A percentile compares a stretch with the other conserved stretches of the same genome.
Evolutionary conservation across 345 rosid species (phyloP).

Genomic region (Jatropha curcas): DNA sequence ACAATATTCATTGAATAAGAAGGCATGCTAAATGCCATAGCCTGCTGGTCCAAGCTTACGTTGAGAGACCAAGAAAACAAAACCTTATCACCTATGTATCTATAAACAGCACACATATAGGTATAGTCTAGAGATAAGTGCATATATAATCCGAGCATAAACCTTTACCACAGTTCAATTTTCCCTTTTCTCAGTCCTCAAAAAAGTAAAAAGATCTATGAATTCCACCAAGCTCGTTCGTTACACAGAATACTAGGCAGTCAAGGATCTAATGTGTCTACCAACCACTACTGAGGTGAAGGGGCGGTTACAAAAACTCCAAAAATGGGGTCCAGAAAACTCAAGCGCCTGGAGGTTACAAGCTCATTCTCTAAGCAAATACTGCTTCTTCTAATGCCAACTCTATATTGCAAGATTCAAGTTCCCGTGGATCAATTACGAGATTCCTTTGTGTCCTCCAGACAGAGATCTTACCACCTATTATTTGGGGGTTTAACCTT

Average conservation of each 20-base stretch:
- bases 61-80: no score
- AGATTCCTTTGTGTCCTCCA: background rate
- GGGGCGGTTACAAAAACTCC: constrained; percentile 15
- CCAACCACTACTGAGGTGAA: constrained; percentile 5
- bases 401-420: constrained; percentile 1
- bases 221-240: background rate
- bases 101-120: no score
- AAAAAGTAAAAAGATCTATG: background rate
- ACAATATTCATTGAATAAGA: no score
- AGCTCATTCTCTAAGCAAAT: constrained; percentile 13
- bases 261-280: constrained; percentile 6
- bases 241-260: constrained; percentile 4
- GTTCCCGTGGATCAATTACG: background rate
- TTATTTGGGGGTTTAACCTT: constrained; percentile 94
- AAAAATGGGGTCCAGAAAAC: constrained; percentile 21
- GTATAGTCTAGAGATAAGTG: no score
- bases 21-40: no score
- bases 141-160: no score
- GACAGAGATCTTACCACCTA: constrained; percentile 57
- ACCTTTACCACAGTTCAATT: no score
- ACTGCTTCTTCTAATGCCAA: background rate
- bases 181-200: no score
- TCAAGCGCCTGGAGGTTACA: constrained; percentile 27
- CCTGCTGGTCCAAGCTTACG: no score
- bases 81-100: no score